Evolutionary conservation across 1,284 basidiomycete genomes (phyloP).

Genomic region (Athelia psychrophila): DNA sequence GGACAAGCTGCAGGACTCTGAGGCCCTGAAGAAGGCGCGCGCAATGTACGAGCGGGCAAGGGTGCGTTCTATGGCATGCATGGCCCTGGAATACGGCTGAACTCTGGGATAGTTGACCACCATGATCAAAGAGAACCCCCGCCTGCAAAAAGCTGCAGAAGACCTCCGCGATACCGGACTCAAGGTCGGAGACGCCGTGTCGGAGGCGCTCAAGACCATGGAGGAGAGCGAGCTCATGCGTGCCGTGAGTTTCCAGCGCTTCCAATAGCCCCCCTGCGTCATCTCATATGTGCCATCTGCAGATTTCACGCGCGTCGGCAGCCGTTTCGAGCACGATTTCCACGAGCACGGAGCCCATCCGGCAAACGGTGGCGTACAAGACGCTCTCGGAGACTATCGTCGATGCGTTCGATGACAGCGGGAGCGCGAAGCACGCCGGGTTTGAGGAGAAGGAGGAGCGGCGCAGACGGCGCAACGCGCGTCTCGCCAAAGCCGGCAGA

Average conservation of each 20-base stretch:
- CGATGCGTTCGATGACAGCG: conserved; percentile 93
- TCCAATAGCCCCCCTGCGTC: not conserved
- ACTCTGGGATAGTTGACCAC: conserved; percentile 65
- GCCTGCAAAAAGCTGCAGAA: conserved; percentile 87
- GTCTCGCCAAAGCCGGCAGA: conserved; percentile 82
- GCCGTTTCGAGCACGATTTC: conserved; percentile 79
- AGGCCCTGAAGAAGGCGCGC: conserved; percentile 91
- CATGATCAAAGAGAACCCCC: conserved; percentile 96
- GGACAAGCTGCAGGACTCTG: conserved; percentile 94
- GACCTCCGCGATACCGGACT: conserved; percentile 88
- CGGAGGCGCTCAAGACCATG: conserved; percentile 87
- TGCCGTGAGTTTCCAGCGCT: conserved; percentile 48
- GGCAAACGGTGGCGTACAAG: conserved; percentile 96
- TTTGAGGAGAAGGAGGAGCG: conserved; percentile 92
- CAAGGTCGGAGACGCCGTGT: conserved; percentile 92
- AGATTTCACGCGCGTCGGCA: conserved; percentile 80
- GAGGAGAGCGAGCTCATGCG: conserved; percentile 94
- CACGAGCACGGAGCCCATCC: conserved; percentile 87
- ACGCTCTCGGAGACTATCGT: conserved; percentile 84
- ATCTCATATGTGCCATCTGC: conserved; percentile 3
- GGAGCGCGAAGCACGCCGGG: conserved; percentile 88
- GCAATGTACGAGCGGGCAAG: conserved; percentile 93
- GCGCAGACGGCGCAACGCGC: conserved; percentile 68
- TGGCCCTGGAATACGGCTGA: conserved; percentile 5
- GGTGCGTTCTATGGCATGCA: conserved; percentile 46